Conservation (phyloP, 257 asterid species). For the Salvia splendens region DNA sequence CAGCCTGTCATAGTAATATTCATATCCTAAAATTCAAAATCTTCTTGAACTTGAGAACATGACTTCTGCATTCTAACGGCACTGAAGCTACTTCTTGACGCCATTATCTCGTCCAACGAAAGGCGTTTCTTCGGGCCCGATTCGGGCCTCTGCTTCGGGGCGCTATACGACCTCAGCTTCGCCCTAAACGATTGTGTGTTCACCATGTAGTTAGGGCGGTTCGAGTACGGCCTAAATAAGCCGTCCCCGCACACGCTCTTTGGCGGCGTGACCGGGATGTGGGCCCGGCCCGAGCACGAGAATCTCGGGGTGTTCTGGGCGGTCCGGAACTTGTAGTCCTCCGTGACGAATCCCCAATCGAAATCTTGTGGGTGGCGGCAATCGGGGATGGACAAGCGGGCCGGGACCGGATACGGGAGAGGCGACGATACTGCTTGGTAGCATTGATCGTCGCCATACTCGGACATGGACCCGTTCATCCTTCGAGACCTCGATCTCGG, state of each 20-base stretch:
- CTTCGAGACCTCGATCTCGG: constrained; percentile 70
- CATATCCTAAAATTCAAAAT: constrained; percentile 39
- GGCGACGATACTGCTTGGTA: constrained; percentile 55
- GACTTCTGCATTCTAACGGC: constrained; percentile 82
- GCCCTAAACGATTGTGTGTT: constrained; percentile 78
- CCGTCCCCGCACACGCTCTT: constrained; percentile 80
- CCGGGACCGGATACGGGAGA: constrained; percentile 55
- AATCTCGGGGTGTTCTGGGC: constrained; percentile 82
- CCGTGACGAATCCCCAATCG: constrained; percentile 59
- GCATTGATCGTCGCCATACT: constrained; percentile 60
- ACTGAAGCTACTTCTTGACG: constrained; percentile 81
- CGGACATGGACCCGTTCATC: constrained; percentile 49
- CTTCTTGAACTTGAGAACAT: constrained; percentile 67
- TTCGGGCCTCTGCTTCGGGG: constrained; percentile 83
- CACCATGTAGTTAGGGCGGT: constrained; percentile 74
- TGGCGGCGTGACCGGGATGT: constrained; percentile 53
- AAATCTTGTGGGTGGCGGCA: constrained; percentile 54
- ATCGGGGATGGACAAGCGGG: constrained; percentile 63
- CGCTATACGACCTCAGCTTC: constrained; percentile 77
- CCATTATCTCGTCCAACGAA: constrained; percentile 72
- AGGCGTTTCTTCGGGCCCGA: constrained; percentile 55
- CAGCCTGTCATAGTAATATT: background rate
- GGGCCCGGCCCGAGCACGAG: constrained; percentile 44
- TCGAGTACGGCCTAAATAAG: constrained; percentile 56
- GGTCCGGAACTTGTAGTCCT: constrained; percentile 59